These are phyloP conservation scores for Tetramitus jugosus DNA, from an alignment of 208 protist species.

Conservation along the genomic window DNA sequence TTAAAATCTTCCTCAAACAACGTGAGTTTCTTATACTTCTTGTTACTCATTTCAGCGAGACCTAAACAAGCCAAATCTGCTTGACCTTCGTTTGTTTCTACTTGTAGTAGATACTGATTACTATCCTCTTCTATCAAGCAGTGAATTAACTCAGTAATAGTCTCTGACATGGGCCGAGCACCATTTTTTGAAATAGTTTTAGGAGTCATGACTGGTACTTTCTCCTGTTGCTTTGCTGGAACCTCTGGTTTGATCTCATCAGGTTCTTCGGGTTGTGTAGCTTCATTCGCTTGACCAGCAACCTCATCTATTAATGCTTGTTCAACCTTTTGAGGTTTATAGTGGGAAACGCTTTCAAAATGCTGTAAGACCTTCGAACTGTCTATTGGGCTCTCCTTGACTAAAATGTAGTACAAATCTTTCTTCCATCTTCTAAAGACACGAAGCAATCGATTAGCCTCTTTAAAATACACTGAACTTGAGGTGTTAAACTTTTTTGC, in stretches of 20 bases:
- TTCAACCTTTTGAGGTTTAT: background rate
- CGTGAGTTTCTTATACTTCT: background rate
- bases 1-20: conserved; percentile 11
- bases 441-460: conserved; percentile 20
- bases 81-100: background rate
- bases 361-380: background rate
- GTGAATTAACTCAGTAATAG: background rate
- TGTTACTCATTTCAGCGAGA: background rate
- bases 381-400: background rate
- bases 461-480: conserved; percentile 25
- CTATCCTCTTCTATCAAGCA: background rate
- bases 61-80: background rate
- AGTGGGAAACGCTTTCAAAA: background rate
- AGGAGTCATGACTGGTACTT: too few species aligned
- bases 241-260: background rate
- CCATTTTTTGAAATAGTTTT: too few species aligned
- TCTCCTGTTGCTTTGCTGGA: background rate
- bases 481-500: conserved; percentile 23
- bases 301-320: background rate
- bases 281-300: background rate
- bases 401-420: conserved; percentile 2
- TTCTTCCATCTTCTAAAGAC: conserved; percentile 24
- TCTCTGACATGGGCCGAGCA: too few species aligned
- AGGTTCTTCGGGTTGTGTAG: background rate
- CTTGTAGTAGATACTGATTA: background rate